These are phyloP conservation scores for Penicillium sclerotigenum DNA, from an alignment of 2,329 filamentous ascomycete species.

Conservation along the genomic window DNA sequence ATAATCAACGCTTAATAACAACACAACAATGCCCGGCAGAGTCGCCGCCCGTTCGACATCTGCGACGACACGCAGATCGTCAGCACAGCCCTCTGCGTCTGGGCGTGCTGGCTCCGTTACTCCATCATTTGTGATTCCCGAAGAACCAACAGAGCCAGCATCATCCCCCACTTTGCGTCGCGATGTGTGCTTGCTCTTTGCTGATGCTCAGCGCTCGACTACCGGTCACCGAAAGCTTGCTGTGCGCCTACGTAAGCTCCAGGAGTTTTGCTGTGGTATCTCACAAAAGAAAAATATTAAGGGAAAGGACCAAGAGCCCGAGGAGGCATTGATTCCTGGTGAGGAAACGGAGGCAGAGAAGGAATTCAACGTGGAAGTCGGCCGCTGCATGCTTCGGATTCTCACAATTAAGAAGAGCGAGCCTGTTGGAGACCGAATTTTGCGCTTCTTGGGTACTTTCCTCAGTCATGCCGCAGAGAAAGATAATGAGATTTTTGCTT, in stretches of 20 bases:
- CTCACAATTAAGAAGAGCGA: conserved; percentile 92
- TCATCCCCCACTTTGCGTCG: conserved; percentile 60
- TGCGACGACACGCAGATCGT: conserved; percentile 39
- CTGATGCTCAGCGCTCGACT: conserved; percentile 82
- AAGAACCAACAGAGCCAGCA: conserved; percentile 53
- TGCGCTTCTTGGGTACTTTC: conserved; percentile 86
- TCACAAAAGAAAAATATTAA: conserved; percentile 39
- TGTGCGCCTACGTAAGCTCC: conserved; percentile 82
- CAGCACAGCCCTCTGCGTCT: conserved; percentile 70
- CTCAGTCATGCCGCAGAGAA: conserved; percentile 66
- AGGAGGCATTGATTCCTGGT: conserved; percentile 42
- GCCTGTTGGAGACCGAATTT: conserved; percentile 75
- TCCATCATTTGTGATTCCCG: conserved; percentile 52
- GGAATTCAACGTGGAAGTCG: conserved; percentile 83
- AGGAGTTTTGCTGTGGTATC: conserved; percentile 73
- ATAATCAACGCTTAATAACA: conserved; percentile 19
- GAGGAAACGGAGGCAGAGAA: conserved; percentile 73
- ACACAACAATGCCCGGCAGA: conserved; percentile 39
- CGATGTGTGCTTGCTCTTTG: conserved; percentile 70
- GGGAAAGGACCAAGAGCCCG: conserved; percentile 52
- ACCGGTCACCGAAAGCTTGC: conserved; percentile 87
- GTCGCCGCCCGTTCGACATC: conserved; percentile 39
- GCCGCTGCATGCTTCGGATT: conserved; percentile 74
- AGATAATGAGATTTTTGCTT: conserved; percentile 63
- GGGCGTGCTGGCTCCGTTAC: conserved; percentile 66